Evolutionary conservation across 768 basidiomycete species (phyloP), one percentile per base, ranked within the genome.

Genomic region (Mycena maculata): DNA sequence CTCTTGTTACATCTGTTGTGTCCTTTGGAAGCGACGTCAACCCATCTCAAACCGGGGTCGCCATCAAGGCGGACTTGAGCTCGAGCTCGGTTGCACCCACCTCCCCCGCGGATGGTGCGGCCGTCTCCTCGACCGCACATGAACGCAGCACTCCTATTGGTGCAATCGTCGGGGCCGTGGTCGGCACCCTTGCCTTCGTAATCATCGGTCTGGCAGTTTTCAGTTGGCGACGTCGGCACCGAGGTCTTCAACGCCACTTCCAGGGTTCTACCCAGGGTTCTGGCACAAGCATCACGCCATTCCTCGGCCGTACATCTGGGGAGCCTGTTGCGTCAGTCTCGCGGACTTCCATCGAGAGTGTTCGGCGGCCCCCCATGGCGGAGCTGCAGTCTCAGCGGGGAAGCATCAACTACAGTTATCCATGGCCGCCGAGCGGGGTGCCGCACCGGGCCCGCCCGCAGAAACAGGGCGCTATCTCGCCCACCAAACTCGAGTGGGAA

Each of bases 401-500:
- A 31, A 30, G 22, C 50, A 20, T 7, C 6, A 55, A 27, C 28
- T 25, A 23, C 9, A 7, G 1, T 27, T 18, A 30, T 12, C 15
- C 6, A 13, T 11, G 23, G 41, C 27, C 7, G 10, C 6, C 13
- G 39, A n/a, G 20, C 39, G 39, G 12, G 27, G 41, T 10, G 20
- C 39, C 41, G 41, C 41, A n/a, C 10, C 11, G 12, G 41, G 41
- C 11, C 6, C 38, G 36, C 36, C 18, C 36, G 1, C 25, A 20
- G 23, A 31, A 9, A n/a, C 33, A 22, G 38, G 10, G 4, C 22
- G 15, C 23, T 11, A 20, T 44, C 20, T 44, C 52, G 27, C 63
- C 33, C 20, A 56, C 63, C 20, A 64, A 64, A 41, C 45, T 64
- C 13, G 55, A 31, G 16, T 47, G 54, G 36, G 63, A 57, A 18